Evolutionary conservation across 164 flowering plant genomes (phyloP), one percentile per base, ranked within the genome.

Genomic region (Aristolochia fimbriata): DNA sequence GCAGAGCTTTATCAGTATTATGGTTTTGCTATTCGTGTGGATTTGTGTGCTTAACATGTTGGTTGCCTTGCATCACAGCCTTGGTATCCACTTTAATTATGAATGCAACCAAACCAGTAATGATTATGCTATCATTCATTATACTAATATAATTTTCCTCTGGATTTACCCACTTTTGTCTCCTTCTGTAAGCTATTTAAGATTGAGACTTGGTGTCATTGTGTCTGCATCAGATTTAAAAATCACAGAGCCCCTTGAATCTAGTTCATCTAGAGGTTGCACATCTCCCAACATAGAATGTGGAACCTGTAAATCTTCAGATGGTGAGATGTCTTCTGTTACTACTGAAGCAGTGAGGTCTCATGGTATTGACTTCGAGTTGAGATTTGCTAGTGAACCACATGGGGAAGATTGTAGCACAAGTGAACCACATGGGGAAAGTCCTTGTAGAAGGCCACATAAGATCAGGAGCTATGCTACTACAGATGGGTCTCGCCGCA

Each of bases 381-480:
- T 80, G 62, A 76, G 93, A 62, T 76, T 63, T 65, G 75, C 85
- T 30, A 46, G 58, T 71, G 91, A 81, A 69, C 67, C 51, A 71
- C 66, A 61, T 61, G 70, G 47, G 53, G 93, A 83, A 60, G 89
- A 81, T 64, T 94, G 97, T 73, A 94, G 96, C 76, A 91, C 97
- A 53, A 88, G 96, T 74, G 79, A 74, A 15, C 69, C 75, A 30
- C 71, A 67, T 47, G 80, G 65, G 31, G 81, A 62, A 46, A 69
- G 50, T 58, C 60, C 45, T 45, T 27, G 46, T 48, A 78, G 76
- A 64, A 67, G 61, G 68, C 61, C 66, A 19, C 88, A 70, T 31
- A 79, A 75, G 71, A 76, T 43, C 65, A 85, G 82, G 80, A 72
- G 70, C 63, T 71, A 62, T 70, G 77, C 60, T 61, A 70, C 68